These are phyloP conservation scores for Heliosperma pusillum DNA, from an alignment of 148 eudicot genomes.

Conservation along the genomic window DNA sequence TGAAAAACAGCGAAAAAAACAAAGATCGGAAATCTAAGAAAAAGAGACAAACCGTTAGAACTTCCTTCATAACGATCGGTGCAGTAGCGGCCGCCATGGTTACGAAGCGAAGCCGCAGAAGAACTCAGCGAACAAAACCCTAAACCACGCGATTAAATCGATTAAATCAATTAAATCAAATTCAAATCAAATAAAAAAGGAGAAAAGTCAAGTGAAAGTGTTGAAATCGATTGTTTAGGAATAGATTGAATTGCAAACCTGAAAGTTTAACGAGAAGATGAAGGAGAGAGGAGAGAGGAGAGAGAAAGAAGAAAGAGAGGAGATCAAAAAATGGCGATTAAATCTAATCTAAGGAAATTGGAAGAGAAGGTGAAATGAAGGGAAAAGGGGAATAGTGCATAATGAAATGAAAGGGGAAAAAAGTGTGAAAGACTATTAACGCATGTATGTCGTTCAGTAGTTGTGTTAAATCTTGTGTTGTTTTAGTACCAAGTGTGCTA, in stretches of 20 bases:
- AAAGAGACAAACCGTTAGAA: slow-evolving; percentile 61
- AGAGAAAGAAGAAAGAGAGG: neutral
- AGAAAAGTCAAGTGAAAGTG: slow-evolving; percentile 10
- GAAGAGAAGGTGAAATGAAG: neutral
- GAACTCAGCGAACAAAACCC: neutral
- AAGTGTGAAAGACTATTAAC: too few relatives aligned
- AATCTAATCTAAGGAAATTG: neutral
- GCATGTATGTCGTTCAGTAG: too few relatives aligned
- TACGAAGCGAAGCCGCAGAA: slow-evolving; percentile 29
- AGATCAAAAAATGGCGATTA: too few relatives aligned
- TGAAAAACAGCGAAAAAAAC: neutral
- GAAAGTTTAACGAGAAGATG: neutral
- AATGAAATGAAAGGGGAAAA: too few relatives aligned
- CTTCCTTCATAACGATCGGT: slow-evolving; percentile 92
- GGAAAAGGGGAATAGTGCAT: neutral
- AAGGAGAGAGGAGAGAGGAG: neutral
- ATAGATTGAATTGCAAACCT: neutral
- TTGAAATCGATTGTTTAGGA: neutral
- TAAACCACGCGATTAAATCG: neutral
- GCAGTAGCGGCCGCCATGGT: slow-evolving; percentile 99
- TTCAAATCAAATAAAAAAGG: neutral
- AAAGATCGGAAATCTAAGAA: slow-evolving; percentile 11
- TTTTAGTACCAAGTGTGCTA: too few relatives aligned
- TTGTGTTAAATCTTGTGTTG: too few relatives aligned
- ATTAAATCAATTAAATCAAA: neutral